phyloP scores from a whole-genome alignment of 768 basidiomycete genomes.

The Clavaria fumosa region DNA sequence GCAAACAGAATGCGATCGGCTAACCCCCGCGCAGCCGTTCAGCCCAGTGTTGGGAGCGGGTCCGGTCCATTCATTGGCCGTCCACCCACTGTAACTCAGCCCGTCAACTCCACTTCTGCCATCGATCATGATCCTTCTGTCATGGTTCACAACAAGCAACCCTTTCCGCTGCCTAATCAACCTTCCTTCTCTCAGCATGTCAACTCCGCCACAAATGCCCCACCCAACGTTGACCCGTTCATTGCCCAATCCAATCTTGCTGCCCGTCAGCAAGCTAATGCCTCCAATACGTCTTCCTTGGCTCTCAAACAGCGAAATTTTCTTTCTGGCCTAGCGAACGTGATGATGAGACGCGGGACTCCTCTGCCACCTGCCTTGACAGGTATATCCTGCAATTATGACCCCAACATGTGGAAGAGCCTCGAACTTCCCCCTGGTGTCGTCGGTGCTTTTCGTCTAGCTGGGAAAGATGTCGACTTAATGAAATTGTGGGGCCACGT shows the following conservation, averaged over 20 bases:
- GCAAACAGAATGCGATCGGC: constrained; percentile 44
- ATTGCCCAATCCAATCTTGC: constrained; percentile 25
- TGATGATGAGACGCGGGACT: constrained; percentile 40
- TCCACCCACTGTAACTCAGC: constrained; percentile 22
- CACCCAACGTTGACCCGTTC: constrained; percentile 31
- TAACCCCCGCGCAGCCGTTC: constrained; percentile 26
- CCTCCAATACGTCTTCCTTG: too few species aligned
- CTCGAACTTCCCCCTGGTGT: constrained; percentile 45
- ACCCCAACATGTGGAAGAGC: constrained; percentile 53
- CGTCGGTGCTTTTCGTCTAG: constrained; percentile 48
- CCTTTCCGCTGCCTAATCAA: too few species aligned
- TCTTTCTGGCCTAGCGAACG: constrained; percentile 39
- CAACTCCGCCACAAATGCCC: too few species aligned
- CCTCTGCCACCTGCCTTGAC: constrained; percentile 68
- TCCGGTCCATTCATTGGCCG: constrained; percentile 20
- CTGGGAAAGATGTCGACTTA: constrained; percentile 63
- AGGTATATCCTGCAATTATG: constrained; percentile 42
- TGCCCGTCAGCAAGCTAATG: too few species aligned
- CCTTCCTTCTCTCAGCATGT: too few species aligned
- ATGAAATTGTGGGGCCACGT: constrained; percentile 58
- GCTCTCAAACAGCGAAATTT: constrained; percentile 50
- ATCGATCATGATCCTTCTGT: too few species aligned
- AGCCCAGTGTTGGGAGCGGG: too few species aligned
- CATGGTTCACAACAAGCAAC: too few species aligned
- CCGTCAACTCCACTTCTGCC: too few species aligned